Evolutionary conservation across 768 basidiomycete species (phyloP).

Genomic region (Chalciporus pseudorubinellus): DNA sequence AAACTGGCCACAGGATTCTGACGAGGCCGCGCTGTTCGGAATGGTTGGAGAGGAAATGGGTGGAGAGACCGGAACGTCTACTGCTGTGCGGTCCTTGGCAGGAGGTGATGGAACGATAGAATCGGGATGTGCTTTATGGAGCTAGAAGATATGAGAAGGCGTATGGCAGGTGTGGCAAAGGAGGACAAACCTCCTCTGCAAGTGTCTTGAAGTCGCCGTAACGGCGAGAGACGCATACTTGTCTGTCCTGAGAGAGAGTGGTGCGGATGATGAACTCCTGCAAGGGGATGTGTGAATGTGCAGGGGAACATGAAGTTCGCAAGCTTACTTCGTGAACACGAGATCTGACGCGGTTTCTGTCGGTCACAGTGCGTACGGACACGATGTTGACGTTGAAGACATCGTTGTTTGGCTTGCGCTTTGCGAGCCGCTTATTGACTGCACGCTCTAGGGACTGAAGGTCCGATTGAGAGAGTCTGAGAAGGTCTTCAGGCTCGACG

Average conservation of each 20-base stretch:
- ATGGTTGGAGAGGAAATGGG: not conserved
- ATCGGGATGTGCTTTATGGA: conserved; percentile 83
- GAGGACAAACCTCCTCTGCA: conserved; percentile 64
- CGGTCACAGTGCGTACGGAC: conserved; percentile 76
- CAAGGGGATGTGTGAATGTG: conserved; percentile 1
- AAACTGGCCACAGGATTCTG: conserved; percentile 59
- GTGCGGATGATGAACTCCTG: conserved; percentile 97
- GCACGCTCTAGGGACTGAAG: conserved; percentile 73
- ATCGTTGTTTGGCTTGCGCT: conserved; percentile 44
- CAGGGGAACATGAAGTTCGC: not conserved
- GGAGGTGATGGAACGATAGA: conserved; percentile 82
- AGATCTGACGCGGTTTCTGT: conserved; percentile 83
- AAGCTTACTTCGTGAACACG: conserved; percentile 81
- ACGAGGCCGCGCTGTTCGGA: conserved; percentile 1
- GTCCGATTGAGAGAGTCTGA: conserved; percentile 83
- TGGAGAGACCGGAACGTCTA: conserved; percentile 42
- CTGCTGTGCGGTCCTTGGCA: conserved; percentile 79
- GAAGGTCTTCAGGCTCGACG: conserved; percentile 82
- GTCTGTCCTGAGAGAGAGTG: conserved; percentile 62
- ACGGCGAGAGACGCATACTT: conserved; percentile 86
- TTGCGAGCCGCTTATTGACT: conserved; percentile 60
- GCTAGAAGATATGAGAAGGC: conserved; percentile 43
- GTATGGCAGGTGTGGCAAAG: not conserved
- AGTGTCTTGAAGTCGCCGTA: conserved; percentile 95
- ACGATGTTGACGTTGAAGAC: conserved; percentile 91